These are phyloP conservation scores for Salicornia ramosissima DNA, from an alignment of 148 eudicot genomes.

Conservation along the genomic window DNA sequence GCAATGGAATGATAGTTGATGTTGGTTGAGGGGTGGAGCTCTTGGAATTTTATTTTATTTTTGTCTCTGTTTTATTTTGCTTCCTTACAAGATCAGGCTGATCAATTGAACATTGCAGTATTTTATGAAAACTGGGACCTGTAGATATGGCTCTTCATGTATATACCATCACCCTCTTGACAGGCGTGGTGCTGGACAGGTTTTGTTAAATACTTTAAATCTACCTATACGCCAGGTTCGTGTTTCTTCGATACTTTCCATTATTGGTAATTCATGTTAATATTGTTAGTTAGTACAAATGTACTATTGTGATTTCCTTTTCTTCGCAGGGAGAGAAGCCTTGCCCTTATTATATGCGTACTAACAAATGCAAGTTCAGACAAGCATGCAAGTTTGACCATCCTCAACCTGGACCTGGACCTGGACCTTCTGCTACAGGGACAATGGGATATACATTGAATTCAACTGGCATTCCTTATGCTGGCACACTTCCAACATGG, in stretches of 20 bases:
- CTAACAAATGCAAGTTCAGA: slow-evolving; percentile 62
- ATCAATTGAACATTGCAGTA: slow-evolving; percentile 40
- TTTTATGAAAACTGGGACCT: slow-evolving; percentile 64
- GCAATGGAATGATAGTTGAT: not conserved
- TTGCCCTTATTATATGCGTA: slow-evolving; percentile 63
- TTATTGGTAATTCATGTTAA: not conserved
- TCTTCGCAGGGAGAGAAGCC: slow-evolving; percentile 49
- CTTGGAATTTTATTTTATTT: not conserved
- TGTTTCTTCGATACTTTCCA: slow-evolving; percentile 1
- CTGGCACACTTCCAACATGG: slow-evolving; percentile 36
- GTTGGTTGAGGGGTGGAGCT: not conserved
- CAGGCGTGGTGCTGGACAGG: slow-evolving; percentile 41
- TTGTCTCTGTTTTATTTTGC: no score
- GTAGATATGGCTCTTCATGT: slow-evolving; percentile 75
- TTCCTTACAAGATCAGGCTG: not conserved
- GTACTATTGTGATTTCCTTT: not conserved
- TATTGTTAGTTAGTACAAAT: no score
- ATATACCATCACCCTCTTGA: slow-evolving; percentile 72
- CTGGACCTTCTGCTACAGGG: slow-evolving; percentile 33
- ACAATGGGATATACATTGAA: slow-evolving; percentile 32
- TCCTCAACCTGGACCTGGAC: slow-evolving; percentile 47
- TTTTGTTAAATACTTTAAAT: slow-evolving; percentile 44
- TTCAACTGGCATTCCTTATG: slow-evolving; percentile 35
- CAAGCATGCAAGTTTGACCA: slow-evolving; percentile 69
- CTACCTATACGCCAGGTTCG: slow-evolving; percentile 63